These are phyloP conservation scores for Oryza rufipogon DNA, from an alignment of 176 grass and related monocot species.

Conservation along the genomic window DNA sequence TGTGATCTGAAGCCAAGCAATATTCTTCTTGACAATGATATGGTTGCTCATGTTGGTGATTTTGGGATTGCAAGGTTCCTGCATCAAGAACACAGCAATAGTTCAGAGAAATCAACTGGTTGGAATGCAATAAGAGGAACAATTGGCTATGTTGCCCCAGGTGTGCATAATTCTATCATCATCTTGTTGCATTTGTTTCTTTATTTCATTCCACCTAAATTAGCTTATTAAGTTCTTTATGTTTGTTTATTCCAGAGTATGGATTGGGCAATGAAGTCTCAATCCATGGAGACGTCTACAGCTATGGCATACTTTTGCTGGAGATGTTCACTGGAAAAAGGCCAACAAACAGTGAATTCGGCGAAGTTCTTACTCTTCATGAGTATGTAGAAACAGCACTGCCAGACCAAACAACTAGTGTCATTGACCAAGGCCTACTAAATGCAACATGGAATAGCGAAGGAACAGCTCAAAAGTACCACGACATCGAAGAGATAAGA, in stretches of 20 bases:
- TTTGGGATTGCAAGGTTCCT: conserved; percentile 34
- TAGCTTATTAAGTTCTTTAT: background rate
- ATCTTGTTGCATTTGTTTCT: background rate
- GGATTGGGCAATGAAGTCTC: conserved; percentile 30
- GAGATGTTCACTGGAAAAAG: conserved; percentile 44
- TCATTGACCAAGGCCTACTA: background rate
- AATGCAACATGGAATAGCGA: background rate
- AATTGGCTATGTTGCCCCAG: conserved; percentile 34
- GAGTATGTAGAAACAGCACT: conserved; percentile 23
- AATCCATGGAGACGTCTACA: conserved; percentile 32
- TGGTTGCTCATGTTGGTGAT: background rate
- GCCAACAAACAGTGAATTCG: conserved; percentile 1
- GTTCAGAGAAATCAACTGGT: background rate
- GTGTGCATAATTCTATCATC: background rate
- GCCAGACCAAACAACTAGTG: background rate
- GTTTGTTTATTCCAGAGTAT: conserved; percentile 1
- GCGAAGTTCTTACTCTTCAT: conserved; percentile 17
- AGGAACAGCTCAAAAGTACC: background rate
- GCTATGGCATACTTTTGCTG: conserved; percentile 39
- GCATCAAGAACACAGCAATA: background rate
- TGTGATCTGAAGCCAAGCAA: conserved; percentile 38
- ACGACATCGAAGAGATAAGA: background rate
- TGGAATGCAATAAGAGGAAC: conserved; percentile 23
- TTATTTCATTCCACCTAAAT: background rate
- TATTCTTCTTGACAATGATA: conserved; percentile 14